phyloP scores from a whole-genome alignment of 352 stramenopile species.

The Phytophthora chlamydospora region DNA sequence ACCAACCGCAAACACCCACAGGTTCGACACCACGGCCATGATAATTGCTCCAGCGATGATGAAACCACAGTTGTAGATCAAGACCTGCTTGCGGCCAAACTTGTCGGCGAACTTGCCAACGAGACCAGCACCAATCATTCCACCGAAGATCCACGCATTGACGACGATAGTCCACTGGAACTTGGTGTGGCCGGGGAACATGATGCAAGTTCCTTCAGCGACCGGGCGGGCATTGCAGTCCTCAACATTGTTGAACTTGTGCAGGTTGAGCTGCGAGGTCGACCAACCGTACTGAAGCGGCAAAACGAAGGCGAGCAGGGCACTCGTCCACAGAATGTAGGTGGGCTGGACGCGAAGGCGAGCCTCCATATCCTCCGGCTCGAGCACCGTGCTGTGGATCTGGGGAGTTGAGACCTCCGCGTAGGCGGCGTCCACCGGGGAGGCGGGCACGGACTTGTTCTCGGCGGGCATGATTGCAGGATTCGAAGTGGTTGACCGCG shows the following conservation, averaged over 20 bases:
- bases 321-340: constrained; percentile 46
- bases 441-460: constrained; percentile 28
- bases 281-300: constrained; percentile 54
- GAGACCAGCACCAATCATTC: constrained; percentile 46
- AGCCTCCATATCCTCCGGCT: constrained; percentile 27
- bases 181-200: constrained; percentile 53
- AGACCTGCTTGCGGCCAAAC: constrained; percentile 50
- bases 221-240: constrained; percentile 41
- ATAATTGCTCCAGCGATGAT: constrained; percentile 46
- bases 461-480: constrained; percentile 19
- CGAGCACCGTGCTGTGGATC: constrained; percentile 31
- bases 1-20: constrained; percentile 50
- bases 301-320: constrained; percentile 41
- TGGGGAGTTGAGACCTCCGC: constrained; percentile 27
- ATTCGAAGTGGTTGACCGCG: neutral
- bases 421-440: constrained; percentile 25
- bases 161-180: constrained; percentile 55
- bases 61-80: constrained; percentile 47
- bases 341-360: constrained; percentile 31
- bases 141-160: constrained; percentile 59
- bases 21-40: constrained; percentile 33
- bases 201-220: constrained; percentile 41
- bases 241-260: constrained; percentile 47
- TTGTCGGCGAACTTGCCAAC: constrained; percentile 42
- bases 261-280: constrained; percentile 49